Percentiles rank a stretch among this genome's conserved stretches.
phyloP scores from a whole-genome alignment of 1,284 basidiomycete species.

The Cerrena zonata region DNA sequence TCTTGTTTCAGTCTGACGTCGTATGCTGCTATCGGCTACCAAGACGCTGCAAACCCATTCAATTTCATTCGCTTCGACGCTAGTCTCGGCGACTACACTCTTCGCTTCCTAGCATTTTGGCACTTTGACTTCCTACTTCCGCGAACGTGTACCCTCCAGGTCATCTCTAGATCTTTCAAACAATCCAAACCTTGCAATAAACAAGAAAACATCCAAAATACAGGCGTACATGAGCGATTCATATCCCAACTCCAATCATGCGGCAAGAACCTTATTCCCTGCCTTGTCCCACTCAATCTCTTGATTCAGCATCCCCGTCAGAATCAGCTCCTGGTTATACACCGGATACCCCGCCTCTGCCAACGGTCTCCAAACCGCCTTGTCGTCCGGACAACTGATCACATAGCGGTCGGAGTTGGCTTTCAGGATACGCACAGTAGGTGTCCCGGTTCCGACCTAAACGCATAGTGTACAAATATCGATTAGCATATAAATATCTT shows the following conservation, averaged over 20 bases:
- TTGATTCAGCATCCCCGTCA: constrained; percentile 60
- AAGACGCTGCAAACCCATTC: too few species aligned
- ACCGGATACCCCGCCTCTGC: constrained; percentile 45
- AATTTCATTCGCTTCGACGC: too few species aligned
- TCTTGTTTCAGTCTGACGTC: too few species aligned
- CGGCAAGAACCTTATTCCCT: constrained; percentile 17
- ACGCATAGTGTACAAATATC: not conserved
- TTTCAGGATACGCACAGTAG: constrained; percentile 50
- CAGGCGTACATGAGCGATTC: too few species aligned
- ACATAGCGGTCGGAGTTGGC: constrained; percentile 48
- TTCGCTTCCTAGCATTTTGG: too few species aligned
- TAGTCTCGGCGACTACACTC: too few species aligned
- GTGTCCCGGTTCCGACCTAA: constrained; percentile 44
- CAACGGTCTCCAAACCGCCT: constrained; percentile 55
- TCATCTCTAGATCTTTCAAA: not conserved
- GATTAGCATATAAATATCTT: not conserved
- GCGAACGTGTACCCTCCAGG: too few species aligned
- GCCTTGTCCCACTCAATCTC: constrained; percentile 55
- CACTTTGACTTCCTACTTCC: too few species aligned
- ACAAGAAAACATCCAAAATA: too few species aligned
- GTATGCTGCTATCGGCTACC: too few species aligned
- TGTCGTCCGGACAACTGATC: constrained; percentile 59
- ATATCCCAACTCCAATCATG: too few species aligned
- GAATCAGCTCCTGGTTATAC: constrained; percentile 63
- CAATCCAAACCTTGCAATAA: too few species aligned